Conservation (phyloP, 106 monocot species). For the Dendrobium officinale region DNA sequence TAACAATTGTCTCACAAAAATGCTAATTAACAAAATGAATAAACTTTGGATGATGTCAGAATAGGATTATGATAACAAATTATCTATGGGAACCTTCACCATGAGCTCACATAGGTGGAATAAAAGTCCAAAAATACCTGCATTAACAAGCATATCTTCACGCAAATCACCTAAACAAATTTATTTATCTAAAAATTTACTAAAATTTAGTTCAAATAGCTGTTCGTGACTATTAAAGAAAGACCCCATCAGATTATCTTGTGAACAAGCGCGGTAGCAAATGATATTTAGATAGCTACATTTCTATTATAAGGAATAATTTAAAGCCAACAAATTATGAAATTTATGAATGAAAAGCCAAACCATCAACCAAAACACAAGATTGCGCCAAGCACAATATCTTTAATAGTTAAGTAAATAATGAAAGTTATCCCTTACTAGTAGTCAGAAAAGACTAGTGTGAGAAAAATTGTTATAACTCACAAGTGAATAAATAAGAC, state of each 20-base stretch:
- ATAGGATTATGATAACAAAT: constrained; percentile 38
- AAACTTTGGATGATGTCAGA: constrained; percentile 13
- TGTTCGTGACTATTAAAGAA: constrained; percentile 16
- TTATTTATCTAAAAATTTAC: constrained; percentile 17
- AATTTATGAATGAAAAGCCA: neutral
- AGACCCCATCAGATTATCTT: constrained; percentile 17
- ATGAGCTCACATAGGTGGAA: constrained; percentile 20
- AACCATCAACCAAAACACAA: neutral
- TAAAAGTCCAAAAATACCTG: constrained; percentile 11
- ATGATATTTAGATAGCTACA: constrained; percentile 5
- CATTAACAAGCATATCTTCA: constrained; percentile 8
- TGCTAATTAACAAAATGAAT: no score
- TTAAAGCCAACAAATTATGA: neutral
- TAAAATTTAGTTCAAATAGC: constrained; percentile 25
- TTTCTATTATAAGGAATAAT: neutral
- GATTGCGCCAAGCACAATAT: neutral
- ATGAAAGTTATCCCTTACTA: no score
- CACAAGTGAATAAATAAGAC: neutral
- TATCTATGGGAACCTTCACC: constrained; percentile 84
- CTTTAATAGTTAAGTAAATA: neutral
- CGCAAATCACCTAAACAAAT: constrained; percentile 19
- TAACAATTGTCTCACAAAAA: no score
- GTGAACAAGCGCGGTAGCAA: constrained; percentile 20
- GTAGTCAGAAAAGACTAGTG: no score
- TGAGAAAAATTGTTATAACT: no score